Base-by-base conservation (phyloP, 257 asterid genomes). In the Solanum chiquidenum region DNA sequence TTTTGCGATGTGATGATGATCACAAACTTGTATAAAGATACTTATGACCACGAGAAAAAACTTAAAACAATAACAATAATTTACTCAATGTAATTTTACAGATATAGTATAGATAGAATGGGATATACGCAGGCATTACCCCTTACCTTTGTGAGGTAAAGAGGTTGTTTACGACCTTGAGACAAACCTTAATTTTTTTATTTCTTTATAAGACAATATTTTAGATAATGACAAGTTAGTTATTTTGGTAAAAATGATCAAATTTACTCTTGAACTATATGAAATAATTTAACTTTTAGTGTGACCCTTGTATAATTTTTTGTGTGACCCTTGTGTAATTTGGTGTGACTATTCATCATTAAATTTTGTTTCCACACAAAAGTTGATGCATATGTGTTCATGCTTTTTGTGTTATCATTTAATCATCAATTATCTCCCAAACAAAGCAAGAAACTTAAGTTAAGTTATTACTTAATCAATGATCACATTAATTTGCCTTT, bases 41-140 rank as follows among this genome's bases (percentile, higher is more conserved):
- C 8, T 3, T 14, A 29, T 29, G n/a, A 9, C 0, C 0, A 14
- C 13, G 3, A 69, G 6, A 16, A 31, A 33, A 68, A 12, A 1
- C 8, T 64, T 25, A 13, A 5, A 64, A 68, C 2, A n/a, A 64
- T 64, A 25, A 25, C 1, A 64, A 58, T 3, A 58, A 58, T 20
- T 20, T 58, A 20, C 5, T 58, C 10, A 11, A 9, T 2, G 33
- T 64, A 64, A 64, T n/a, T 10, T 20, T 27, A 64, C 7, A 62
- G 1, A 11, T 64, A 0, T 4, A 9, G 0, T n/a, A 7, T 29
- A 9, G 16, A 31, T 0, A 64, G 4, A 0, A 3, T 21, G 33
- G 16, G 0, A n/a, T 64, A 5, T 10, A 64, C 2, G 8, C 16
- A 64, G 14, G 11, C 3, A 25, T n/a, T 0, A 4, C 1, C 25